These are phyloP conservation scores for Aspergillus texensis DNA, from an alignment of 2,329 filamentous ascomycete species.

Conservation along the genomic window DNA sequence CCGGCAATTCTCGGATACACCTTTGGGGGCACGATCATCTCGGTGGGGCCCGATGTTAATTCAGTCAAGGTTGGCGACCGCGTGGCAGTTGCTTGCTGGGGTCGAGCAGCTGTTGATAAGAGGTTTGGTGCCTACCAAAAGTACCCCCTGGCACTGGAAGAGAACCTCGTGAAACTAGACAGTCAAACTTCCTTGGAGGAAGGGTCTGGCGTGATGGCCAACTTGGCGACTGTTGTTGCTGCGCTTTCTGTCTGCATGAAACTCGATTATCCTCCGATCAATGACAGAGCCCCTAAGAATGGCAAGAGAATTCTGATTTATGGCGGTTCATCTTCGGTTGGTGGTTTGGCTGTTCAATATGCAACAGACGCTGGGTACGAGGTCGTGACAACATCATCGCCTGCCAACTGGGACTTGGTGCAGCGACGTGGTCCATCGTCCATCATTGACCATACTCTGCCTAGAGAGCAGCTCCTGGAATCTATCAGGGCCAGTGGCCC, in stretches of 20 bases:
- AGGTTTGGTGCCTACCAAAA: constrained; percentile 24
- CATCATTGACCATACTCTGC: constrained; percentile 18
- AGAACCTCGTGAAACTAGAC: constrained; percentile 7
- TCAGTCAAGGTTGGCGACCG: constrained; percentile 19
- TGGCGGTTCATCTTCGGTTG: constrained; percentile 12
- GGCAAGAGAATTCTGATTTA: constrained; percentile 17
- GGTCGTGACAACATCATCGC: constrained; percentile 18
- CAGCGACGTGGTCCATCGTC: constrained; percentile 2
- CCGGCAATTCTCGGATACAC: constrained; percentile 20
- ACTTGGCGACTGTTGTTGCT: constrained; percentile 20
- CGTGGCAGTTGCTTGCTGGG: constrained; percentile 7
- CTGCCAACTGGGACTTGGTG: constrained; percentile 8
- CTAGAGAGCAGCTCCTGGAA: constrained; percentile 1
- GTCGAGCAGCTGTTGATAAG: constrained; percentile 10
- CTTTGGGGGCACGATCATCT: constrained; percentile 19
- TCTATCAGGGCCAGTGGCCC: constrained; percentile 8
- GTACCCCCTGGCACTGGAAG: constrained; percentile 18
- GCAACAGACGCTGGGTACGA: constrained; percentile 14
- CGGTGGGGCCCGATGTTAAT: constrained; percentile 16
- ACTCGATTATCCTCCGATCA: constrained; percentile 13
- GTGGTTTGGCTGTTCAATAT: constrained; percentile 14
- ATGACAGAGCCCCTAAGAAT: neutral
- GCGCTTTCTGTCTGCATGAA: constrained; percentile 21
- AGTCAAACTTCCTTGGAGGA: constrained; percentile 12
- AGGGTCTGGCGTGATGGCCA: constrained; percentile 19